Evolutionary conservation across 768 basidiomycete species (phyloP).

Genomic region (Ramaria rubella): DNA sequence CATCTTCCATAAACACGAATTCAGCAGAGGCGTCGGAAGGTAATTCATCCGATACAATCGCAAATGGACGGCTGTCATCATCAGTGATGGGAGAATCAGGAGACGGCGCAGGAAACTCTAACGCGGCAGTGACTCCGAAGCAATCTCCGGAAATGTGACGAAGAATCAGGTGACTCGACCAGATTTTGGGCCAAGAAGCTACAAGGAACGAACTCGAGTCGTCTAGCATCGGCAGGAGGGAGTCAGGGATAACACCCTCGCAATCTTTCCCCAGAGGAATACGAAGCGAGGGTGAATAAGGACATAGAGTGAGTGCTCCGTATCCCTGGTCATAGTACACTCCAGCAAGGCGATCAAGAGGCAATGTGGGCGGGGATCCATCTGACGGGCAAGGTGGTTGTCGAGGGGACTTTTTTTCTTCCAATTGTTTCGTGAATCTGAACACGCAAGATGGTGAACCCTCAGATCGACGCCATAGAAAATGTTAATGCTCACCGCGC

Average conservation of each 20-base stretch:
- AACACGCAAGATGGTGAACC: too few relatives aligned
- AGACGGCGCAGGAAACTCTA: not conserved
- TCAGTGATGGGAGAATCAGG: not conserved
- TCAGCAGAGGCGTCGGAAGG: not conserved
- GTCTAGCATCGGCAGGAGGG: slow-evolving; percentile 2
- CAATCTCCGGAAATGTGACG: not conserved
- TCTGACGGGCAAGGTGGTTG: not conserved
- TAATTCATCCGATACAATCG: not conserved
- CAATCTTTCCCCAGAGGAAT: slow-evolving; percentile 23
- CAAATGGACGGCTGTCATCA: slow-evolving; percentile 1
- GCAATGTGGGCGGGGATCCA: not conserved
- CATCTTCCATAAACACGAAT: not conserved
- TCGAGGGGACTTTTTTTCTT: not conserved
- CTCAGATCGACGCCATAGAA: too few relatives aligned
- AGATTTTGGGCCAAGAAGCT: slow-evolving; percentile 28
- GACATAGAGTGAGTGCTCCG: slow-evolving; percentile 32
- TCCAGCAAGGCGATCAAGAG: slow-evolving; percentile 28
- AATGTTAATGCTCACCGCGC: slow-evolving; percentile 8
- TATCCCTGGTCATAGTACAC: slow-evolving; percentile 34
- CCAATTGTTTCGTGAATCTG: too few relatives aligned
- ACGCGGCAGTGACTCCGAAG: not conserved
- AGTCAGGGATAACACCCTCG: slow-evolving; percentile 25
- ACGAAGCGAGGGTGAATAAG: slow-evolving; percentile 17
- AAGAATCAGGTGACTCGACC: slow-evolving; percentile 26
- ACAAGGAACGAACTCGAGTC: slow-evolving; percentile 18